Base-by-base conservation (phyloP, 352 stramenopile genomes). In the Phytophthora nicotianae region DNA sequence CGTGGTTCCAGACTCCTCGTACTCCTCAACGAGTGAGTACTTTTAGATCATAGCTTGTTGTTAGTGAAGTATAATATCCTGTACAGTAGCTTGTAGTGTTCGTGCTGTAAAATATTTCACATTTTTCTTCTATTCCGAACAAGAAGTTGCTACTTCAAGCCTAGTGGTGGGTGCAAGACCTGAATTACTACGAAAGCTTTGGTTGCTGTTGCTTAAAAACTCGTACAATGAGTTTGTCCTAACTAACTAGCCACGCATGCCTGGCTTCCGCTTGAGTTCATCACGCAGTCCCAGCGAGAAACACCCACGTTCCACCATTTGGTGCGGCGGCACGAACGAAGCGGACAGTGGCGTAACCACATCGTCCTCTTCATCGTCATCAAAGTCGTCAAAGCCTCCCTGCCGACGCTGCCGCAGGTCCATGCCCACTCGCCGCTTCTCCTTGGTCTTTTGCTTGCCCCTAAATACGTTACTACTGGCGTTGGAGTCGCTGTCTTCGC, bases 271-370 rank as follows among this genome's bases (percentile, higher is more conserved):
- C 65, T 92, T 92, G 52, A 92, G 68, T 50, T 88, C 75, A 60
- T 89, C 76, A 17, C 79, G 81, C 16, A 92, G 64, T 9, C 83
- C 83, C 13, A 90, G 71, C 11, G 83, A 92, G 59, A 92, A 90
- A 49, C 76, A 89, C 52, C 86, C 79, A 21, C 70, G 79, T 48
- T 90, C 64, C 11, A 92, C 70, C 65, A 91, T 64, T 68, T 90
- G 74, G 68, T 92, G 83, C 26, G 83, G 83, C 13, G 83, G 83
- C 43, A 92, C 77, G 50, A 92, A 92, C 45, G 81, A 90, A 38
- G 74, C 77, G 2, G 83, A 76, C 38, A 89, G 55, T 40, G 68
- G 51, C 40, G 52, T 63, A 17, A 75, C 68, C n/a, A 70, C 47
- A 19, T 77, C 54, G 27, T 53, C 35, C 14, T 60, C 58, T 50